Percentiles rank a stretch among this genome's conserved stretches.
These are phyloP conservation scores for Irpex sp. DNA, from an alignment of 1,284 basidiomycete genomes.

Conservation along the genomic window DNA sequence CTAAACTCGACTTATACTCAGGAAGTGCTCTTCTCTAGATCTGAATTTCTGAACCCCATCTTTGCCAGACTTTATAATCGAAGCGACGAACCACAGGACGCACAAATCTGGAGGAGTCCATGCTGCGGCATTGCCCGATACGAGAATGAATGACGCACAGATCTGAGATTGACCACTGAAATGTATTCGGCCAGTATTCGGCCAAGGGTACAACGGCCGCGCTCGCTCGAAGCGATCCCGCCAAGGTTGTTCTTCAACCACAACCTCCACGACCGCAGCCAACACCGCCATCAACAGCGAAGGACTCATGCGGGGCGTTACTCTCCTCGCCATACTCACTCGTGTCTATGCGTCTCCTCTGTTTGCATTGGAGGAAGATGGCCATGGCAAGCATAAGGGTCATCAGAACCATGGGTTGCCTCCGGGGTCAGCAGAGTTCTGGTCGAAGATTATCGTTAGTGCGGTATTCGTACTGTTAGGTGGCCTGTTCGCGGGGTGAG, in stretches of 20 bases:
- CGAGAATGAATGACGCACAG: background rate
- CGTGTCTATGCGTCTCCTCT: conserved; percentile 5
- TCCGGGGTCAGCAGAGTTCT: conserved; percentile 50
- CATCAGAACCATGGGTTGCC: conserved; percentile 23
- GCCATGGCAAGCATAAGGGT: background rate
- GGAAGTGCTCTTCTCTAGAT: too few relatives aligned
- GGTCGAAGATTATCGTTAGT: conserved; percentile 67
- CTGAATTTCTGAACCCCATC: too few relatives aligned
- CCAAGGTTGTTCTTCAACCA: background rate
- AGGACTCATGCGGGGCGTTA: conserved; percentile 1
- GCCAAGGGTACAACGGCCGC: background rate
- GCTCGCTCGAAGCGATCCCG: background rate
- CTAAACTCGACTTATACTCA: background rate
- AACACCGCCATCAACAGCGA: background rate
- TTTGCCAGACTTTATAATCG: too few relatives aligned
- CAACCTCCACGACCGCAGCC: background rate
- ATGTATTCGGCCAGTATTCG: background rate
- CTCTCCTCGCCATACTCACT: conserved; percentile 7
- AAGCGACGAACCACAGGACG: too few relatives aligned
- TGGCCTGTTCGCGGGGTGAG: conserved; percentile 85
- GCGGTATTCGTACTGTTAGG: conserved; percentile 69
- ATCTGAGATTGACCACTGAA: background rate
- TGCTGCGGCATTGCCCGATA: background rate
- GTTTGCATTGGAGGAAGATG: background rate
- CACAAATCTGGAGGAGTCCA: background rate